Percentiles rank a stretch among this genome's conserved stretches.
These are phyloP conservation scores for Daldinia grandis DNA, from an alignment of 495 filamentous ascomycete species.

Conservation along the genomic window DNA sequence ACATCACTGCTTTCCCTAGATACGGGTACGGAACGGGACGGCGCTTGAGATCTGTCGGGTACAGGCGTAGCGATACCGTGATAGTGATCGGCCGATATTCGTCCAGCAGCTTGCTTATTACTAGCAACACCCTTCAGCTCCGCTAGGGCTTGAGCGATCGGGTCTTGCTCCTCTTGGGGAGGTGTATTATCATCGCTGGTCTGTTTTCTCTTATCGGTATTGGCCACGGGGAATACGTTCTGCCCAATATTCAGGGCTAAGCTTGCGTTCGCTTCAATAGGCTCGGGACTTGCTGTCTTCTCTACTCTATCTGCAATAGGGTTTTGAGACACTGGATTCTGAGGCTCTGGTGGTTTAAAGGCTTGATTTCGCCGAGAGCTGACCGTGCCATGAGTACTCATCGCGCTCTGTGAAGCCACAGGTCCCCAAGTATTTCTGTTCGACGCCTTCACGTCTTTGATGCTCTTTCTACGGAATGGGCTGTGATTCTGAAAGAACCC, in stretches of 20 bases:
- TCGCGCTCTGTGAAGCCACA: conserved; percentile 8
- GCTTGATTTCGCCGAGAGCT: conserved; percentile 44
- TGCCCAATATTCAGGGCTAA: conserved; percentile 95
- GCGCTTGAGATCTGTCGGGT: conserved; percentile 57
- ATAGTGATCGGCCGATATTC: conserved; percentile 92
- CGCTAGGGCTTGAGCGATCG: conserved; percentile 90
- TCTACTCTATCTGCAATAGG: conserved; percentile 50
- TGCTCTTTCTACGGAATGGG: conserved; percentile 93
- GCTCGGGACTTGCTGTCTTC: conserved; percentile 72
- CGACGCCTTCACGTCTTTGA: conserved; percentile 69
- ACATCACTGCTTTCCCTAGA: conserved; percentile 60
- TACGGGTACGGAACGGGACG: conserved; percentile 52
- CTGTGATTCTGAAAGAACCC: conserved; percentile 95
- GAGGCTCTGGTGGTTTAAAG: conserved; percentile 38
- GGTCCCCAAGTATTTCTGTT: conserved; percentile 70
- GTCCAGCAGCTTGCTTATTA: conserved; percentile 74
- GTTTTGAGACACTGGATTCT: conserved; percentile 49
- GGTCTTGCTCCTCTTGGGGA: conserved; percentile 65
- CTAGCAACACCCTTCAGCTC: conserved; percentile 82
- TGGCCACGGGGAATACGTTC: conserved; percentile 96
- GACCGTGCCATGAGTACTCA: neutral
- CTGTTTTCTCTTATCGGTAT: conserved; percentile 67
- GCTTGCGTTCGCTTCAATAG: conserved; percentile 90
- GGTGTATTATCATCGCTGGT: conserved; percentile 45
- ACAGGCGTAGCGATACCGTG: conserved; percentile 85